phyloP scores from a whole-genome alignment of 2,329 filamentous ascomycete species.

The Colletotrichum somersetense region DNA sequence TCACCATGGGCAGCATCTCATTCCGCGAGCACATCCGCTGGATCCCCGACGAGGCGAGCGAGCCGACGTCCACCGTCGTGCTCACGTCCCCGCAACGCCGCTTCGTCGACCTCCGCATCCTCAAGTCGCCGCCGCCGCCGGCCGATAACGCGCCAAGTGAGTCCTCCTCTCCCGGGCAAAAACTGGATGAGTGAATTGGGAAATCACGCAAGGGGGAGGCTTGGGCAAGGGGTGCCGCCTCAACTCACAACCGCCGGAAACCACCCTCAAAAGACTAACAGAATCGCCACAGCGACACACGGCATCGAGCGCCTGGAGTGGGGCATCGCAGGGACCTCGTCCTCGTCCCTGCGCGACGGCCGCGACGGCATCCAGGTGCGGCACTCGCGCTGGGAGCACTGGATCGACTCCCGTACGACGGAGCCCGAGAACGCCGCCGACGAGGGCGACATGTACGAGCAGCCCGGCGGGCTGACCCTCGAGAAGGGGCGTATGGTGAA shows the following conservation, averaged over 20 bases:
- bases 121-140: slow-evolving; percentile 43
- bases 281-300: neutral
- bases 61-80: slow-evolving; percentile 75
- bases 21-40: slow-evolving; percentile 70
- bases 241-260: neutral
- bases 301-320: slow-evolving; percentile 65
- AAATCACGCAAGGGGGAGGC: neutral
- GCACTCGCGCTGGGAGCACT: slow-evolving; percentile 67
- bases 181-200: neutral
- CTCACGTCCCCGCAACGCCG: slow-evolving; percentile 68
- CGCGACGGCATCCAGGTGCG: slow-evolving; percentile 46
- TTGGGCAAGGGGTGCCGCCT: neutral
- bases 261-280: slow-evolving; percentile 11
- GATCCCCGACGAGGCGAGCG: slow-evolving; percentile 63
- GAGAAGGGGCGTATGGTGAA: slow-evolving; percentile 73
- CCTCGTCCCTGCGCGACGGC: slow-evolving; percentile 49
- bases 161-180: neutral
- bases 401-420: slow-evolving; percentile 67
- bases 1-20: slow-evolving; percentile 65
- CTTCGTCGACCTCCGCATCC: slow-evolving; percentile 73
- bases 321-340: slow-evolving; percentile 72
- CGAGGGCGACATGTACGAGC: slow-evolving; percentile 67
- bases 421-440: slow-evolving; percentile 59
- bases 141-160: slow-evolving; percentile 35
- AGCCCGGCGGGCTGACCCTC: slow-evolving; percentile 57